Evolutionary conservation across 2,329 filamentous ascomycete species (phyloP).

Genomic region (Apiospora phragmitis): DNA sequence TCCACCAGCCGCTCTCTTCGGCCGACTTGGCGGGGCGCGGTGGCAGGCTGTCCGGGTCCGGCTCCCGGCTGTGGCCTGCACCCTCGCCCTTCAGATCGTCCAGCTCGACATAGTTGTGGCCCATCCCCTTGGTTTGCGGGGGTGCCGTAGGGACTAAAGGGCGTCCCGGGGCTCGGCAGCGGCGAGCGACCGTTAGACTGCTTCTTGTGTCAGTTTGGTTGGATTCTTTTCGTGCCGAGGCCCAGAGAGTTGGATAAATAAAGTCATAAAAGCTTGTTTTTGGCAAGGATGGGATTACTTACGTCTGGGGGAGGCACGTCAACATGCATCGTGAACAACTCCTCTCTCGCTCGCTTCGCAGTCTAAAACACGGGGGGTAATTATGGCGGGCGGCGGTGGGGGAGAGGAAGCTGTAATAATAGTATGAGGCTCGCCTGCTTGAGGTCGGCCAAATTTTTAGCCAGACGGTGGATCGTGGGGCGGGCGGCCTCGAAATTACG

Average conservation of each 20-base stretch:
- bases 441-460: neutral
- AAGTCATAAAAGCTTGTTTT: neutral
- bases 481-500: slow-evolving; percentile 8
- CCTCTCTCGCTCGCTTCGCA: neutral
- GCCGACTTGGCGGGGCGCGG: neutral
- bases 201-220: neutral
- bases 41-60: neutral
- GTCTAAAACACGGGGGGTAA: neutral
- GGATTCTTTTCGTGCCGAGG: no score
- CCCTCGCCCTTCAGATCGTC: neutral
- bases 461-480: neutral
- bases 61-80: neutral
- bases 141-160: neutral
- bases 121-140: neutral
- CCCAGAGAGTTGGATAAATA: no score
- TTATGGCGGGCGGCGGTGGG: neutral
- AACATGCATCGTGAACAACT: slow-evolving; percentile 7
- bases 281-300: neutral
- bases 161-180: neutral
- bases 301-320: neutral
- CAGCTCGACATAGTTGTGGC: slow-evolving; percentile 5
- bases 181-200: neutral
- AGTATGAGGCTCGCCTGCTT: neutral
- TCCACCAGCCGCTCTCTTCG: slow-evolving; percentile 15
- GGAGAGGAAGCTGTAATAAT: neutral